Evolutionary conservation across 2,329 filamentous ascomycete genomes (phyloP), one percentile per base, ranked within the genome.

Genomic region (Phoma herbarum): DNA sequence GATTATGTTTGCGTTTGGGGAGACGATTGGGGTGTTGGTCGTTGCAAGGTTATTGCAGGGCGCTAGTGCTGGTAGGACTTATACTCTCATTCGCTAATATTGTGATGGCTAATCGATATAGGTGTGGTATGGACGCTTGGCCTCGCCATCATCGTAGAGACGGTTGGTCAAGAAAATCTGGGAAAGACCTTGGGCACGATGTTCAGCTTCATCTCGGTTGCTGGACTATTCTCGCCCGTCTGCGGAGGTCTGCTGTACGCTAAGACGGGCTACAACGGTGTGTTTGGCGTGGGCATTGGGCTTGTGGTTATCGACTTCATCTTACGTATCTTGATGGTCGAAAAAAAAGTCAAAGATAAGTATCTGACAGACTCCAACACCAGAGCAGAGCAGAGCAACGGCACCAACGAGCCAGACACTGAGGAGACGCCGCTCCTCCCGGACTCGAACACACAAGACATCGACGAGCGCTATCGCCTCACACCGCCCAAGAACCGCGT

Each of bases 161-260:
- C 86, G 0, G 85, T 88, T 7, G 79, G 82, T 0, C 79, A 77
- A 2, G 78, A 84, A 48, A 84, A 86, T 45, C 70, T 89, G 35
- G 87, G 86, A 2, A 87, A 86, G 69, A 84, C 84, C 1, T 84
- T 89, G 67, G 87, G 87, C 14, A 82, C 83, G 44, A 84, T 87
- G 8, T 87, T 86, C 70, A 84, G 83, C 59, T 83, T 88, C 60
- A 83, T 87, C 50, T 84, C 83, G 0, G 78, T 86, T 0, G 86
- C 86, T 0, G 81, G 83, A 41, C 74, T 89, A 5, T 75, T 84
- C 16, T 82, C 85, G 0, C 87, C 87, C 0, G 78, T 86, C 0
- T 72, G 88, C 0, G 87, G 87, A 3, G 88, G 88, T 0, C 67
- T 87, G 0, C 71, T 89, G 1, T 89, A 89, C 68, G 79, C 84